A percentile compares a stretch with the other conserved stretches of the same genome.
These are phyloP conservation scores for Aspergillus flavus DNA, from an alignment of 2,329 filamentous ascomycete species.

Conservation along the genomic window DNA sequence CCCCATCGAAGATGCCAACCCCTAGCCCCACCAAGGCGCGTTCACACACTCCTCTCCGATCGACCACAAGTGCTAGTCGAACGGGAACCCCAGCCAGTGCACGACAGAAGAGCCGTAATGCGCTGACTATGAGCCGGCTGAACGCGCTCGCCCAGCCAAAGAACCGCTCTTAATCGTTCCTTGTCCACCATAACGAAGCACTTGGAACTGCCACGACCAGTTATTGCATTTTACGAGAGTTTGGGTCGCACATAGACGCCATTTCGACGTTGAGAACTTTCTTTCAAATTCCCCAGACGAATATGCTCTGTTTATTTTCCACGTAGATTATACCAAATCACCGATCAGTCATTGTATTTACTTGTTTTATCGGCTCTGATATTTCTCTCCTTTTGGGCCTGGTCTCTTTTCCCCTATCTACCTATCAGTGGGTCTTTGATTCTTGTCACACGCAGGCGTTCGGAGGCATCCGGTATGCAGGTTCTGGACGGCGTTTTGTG, in stretches of 20 bases:
- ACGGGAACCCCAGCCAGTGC: conserved; percentile 34
- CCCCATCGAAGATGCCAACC: conserved; percentile 12
- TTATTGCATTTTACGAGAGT: conserved; percentile 10
- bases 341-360: conserved; percentile 17
- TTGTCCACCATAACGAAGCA: background rate
- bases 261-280: conserved; percentile 4
- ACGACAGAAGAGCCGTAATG: conserved; percentile 31
- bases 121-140: conserved; percentile 49
- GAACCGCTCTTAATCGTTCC: conserved; percentile 31
- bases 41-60: conserved; percentile 35
- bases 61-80: conserved; percentile 19
- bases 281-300: conserved; percentile 5
- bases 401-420: conserved; percentile 5
- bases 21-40: conserved; percentile 41
- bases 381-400: conserved; percentile 11
- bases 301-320: conserved; percentile 9
- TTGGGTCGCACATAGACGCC: conserved; percentile 12
- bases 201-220: background rate
- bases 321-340: conserved; percentile 1
- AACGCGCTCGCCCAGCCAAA: conserved; percentile 53
- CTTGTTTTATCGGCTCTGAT: conserved; percentile 11
- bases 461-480: conserved; percentile 23
- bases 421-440: conserved; percentile 6
- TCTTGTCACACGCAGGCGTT: conserved; percentile 17
- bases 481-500: conserved; percentile 19